Evolutionary conservation across 73 alveolate species (phyloP).

Genomic region (Durusdinium trenchii): DNA sequence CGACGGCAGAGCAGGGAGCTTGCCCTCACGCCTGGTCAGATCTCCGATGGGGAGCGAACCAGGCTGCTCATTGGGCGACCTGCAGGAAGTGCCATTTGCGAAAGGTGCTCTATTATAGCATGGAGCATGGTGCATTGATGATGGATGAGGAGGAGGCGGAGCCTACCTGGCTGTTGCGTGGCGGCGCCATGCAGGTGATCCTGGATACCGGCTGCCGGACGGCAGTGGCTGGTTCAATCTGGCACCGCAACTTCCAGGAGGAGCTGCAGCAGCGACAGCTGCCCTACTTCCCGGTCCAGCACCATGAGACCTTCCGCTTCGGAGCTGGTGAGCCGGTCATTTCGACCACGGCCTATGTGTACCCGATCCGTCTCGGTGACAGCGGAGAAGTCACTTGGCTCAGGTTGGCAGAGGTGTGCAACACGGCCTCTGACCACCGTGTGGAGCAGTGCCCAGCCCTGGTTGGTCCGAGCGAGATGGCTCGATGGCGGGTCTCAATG

Average conservation of each 20-base stretch:
- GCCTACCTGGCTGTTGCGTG: background rate
- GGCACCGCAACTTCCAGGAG: background rate
- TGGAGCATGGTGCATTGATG: constrained; percentile 1
- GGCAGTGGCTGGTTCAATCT: background rate
- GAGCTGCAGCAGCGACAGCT: background rate
- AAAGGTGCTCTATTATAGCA: background rate
- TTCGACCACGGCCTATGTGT: background rate
- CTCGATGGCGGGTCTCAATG: background rate
- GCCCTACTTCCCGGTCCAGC: background rate
- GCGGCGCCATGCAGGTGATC: background rate
- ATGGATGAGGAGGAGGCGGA: too few relatives aligned
- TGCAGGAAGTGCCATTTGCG: background rate
- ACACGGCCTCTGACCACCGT: background rate
- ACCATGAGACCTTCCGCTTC: background rate
- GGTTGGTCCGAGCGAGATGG: constrained; percentile 11
- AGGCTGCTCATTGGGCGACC: background rate
- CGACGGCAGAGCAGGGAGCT: background rate
- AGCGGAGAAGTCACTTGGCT: background rate
- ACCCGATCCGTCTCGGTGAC: background rate
- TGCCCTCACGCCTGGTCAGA: background rate
- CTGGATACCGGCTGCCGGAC: constrained; percentile 20
- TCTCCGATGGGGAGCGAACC: background rate
- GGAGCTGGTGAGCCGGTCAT: background rate
- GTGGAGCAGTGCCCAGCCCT: constrained; percentile 13
- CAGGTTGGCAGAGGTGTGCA: background rate